Percentiles rank a stretch among this genome's conserved stretches.
These are phyloP conservation scores for Xylariaceae sp. DNA, from an alignment of 2,329 filamentous ascomycete species.

Conservation along the genomic window DNA sequence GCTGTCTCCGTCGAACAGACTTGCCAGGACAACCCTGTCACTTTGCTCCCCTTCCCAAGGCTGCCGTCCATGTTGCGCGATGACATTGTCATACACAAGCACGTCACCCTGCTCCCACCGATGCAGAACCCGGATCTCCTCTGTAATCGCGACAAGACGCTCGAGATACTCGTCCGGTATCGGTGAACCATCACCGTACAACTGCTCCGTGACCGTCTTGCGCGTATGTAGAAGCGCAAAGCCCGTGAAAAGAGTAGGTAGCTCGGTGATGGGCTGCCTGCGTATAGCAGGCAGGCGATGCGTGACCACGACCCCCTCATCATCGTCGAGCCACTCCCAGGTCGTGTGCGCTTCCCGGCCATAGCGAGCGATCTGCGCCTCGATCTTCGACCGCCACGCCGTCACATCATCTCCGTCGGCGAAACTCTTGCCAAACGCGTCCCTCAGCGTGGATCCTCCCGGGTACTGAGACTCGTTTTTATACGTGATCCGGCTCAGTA, in stretches of 20 bases:
- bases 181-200: too few relatives aligned
- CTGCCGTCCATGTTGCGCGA: too few relatives aligned
- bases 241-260: constrained; percentile 44
- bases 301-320: constrained; percentile 37
- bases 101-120: too few relatives aligned
- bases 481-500: constrained; percentile 34
- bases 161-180: too few relatives aligned
- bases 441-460: constrained; percentile 41
- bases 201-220: too few relatives aligned
- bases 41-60: too few relatives aligned
- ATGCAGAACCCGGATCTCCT: too few relatives aligned
- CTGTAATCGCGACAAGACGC: too few relatives aligned
- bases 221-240: too few relatives aligned
- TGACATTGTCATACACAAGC: too few relatives aligned
- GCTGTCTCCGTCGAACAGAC: too few relatives aligned
- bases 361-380: constrained; percentile 44
- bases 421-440: constrained; percentile 40
- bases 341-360: constrained; percentile 40
- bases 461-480: constrained; percentile 38
- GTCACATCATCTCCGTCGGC: constrained; percentile 5
- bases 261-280: constrained; percentile 39
- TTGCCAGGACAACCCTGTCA: too few relatives aligned
- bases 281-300: constrained; percentile 42
- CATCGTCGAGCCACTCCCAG: constrained; percentile 42
- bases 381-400: constrained; percentile 33